phyloP scores from a whole-genome alignment of 2,329 filamentous ascomycete species.

The Aspergillus brunneoviolaceus region DNA sequence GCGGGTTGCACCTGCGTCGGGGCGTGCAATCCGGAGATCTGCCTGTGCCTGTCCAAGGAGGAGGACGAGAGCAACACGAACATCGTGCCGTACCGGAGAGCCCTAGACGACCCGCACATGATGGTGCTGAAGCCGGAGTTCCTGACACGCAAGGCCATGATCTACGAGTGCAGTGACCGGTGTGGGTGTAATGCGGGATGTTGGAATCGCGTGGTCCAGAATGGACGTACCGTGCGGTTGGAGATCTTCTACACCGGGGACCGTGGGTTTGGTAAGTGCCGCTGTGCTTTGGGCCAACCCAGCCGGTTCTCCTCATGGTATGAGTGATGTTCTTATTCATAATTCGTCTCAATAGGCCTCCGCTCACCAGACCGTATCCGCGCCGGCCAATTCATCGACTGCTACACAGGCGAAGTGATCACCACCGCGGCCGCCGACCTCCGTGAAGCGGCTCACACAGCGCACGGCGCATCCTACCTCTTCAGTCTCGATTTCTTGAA shows the following conservation, averaged over 20 bases:
- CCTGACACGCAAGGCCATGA: slow-evolving; percentile 36
- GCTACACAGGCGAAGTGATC: slow-evolving; percentile 48
- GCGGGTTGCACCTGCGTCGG: slow-evolving; percentile 33
- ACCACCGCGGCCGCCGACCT: slow-evolving; percentile 36
- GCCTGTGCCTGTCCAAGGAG: slow-evolving; percentile 34
- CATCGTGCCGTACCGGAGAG: slow-evolving; percentile 34
- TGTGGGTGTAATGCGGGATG: slow-evolving; percentile 40
- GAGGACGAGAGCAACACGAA: slow-evolving; percentile 24
- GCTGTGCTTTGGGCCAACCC: neutral
- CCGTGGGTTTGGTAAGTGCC: slow-evolving; percentile 42
- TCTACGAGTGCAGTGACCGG: slow-evolving; percentile 42
- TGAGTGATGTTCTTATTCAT: slow-evolving; percentile 6
- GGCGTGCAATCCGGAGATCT: slow-evolving; percentile 27
- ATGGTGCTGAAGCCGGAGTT: slow-evolving; percentile 33
- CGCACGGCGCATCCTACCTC: slow-evolving; percentile 40
- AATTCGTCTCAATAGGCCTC: slow-evolving; percentile 30
- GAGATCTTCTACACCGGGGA: slow-evolving; percentile 45
- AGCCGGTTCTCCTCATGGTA: neutral
- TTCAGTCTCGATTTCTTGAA: slow-evolving; percentile 44
- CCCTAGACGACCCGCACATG: slow-evolving; percentile 14
- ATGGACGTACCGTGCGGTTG: slow-evolving; percentile 39
- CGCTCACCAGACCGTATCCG: slow-evolving; percentile 39
- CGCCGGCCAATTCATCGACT: slow-evolving; percentile 47
- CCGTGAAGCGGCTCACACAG: slow-evolving; percentile 34
- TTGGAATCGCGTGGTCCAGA: slow-evolving; percentile 45